A percentile compares a stretch with the other conserved stretches of the same genome.
Conservation (phyloP, 495 filamentous ascomycete genomes). For the Neurospora cerealis region DNA sequence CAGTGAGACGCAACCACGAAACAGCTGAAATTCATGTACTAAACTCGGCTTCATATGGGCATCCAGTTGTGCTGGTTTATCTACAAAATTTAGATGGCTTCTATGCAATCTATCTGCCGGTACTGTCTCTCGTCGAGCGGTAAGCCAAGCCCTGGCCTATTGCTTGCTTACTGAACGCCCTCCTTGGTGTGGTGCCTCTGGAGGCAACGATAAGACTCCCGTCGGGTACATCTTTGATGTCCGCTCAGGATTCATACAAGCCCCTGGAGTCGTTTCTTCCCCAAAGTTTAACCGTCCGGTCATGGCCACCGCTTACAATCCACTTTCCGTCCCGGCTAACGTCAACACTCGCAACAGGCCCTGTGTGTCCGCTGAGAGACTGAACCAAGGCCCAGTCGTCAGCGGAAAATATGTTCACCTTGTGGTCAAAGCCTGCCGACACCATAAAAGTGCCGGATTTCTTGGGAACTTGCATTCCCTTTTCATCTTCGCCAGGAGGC, state of each 20-base stretch:
- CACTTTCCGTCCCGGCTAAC: slow-evolving; percentile 74
- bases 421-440: slow-evolving; percentile 85
- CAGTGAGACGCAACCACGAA: not conserved
- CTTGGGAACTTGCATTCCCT: slow-evolving; percentile 50
- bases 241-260: slow-evolving; percentile 18
- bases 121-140: not conserved
- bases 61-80: not conserved
- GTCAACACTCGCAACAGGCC: slow-evolving; percentile 83
- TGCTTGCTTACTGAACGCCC: not conserved
- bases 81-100: not conserved
- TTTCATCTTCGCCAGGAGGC: slow-evolving; percentile 49
- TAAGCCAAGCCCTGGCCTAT: not conserved
- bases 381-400: slow-evolving; percentile 93
- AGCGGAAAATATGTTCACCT: slow-evolving; percentile 88
- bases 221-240: not conserved
- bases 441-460: slow-evolving; percentile 83
- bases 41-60: not conserved
- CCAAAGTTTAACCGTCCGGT: slow-evolving; percentile 95
- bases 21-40: not conserved
- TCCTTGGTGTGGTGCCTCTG: not conserved
- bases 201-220: not conserved
- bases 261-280: slow-evolving; percentile 65
- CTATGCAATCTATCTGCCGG: not conserved
- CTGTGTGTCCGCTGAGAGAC: slow-evolving; percentile 79
- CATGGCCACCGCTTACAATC: slow-evolving; percentile 88